Evolutionary conservation across 441 rosid genomes (phyloP).

Genomic region (Euphorbia celastroides): DNA sequence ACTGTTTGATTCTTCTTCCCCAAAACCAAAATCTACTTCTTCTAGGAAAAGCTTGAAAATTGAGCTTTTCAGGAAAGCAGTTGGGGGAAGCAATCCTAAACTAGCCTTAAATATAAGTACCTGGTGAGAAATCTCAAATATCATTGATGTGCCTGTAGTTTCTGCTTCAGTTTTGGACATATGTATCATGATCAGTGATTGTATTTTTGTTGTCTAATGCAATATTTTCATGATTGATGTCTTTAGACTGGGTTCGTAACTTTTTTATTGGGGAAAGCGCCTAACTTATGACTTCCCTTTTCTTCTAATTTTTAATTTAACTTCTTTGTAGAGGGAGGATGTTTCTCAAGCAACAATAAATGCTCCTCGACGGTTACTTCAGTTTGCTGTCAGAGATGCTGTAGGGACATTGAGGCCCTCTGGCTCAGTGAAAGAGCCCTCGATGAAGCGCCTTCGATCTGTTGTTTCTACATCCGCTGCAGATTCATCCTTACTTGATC

Average conservation of each 20-base stretch:
- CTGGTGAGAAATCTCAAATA: background rate
- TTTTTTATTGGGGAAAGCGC: background rate
- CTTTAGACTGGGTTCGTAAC: background rate
- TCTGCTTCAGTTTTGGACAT: background rate
- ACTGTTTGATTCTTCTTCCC: too few species aligned
- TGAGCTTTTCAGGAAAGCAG: too few species aligned
- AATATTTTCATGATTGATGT: background rate
- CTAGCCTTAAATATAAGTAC: background rate
- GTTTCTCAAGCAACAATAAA: slow-evolving; percentile 40
- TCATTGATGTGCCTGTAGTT: background rate
- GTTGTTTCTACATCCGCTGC: slow-evolving; percentile 65
- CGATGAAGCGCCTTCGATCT: slow-evolving; percentile 78
- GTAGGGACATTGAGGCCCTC: slow-evolving; percentile 56
- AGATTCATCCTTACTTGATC: slow-evolving; percentile 38
- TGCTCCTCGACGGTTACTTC: slow-evolving; percentile 87
- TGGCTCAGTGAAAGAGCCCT: slow-evolving; percentile 38
- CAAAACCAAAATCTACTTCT: too few species aligned
- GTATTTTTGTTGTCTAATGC: background rate
- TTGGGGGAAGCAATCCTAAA: too few species aligned
- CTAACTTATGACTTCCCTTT: slow-evolving; percentile 6
- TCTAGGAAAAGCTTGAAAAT: too few species aligned
- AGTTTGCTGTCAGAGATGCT: slow-evolving; percentile 95
- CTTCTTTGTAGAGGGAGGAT: slow-evolving; percentile 53
- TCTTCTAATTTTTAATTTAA: slow-evolving; percentile 11
- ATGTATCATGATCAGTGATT: background rate